Conservation (phyloP, 148 eudicot species). For the Vaccinium corymbosum region DNA sequence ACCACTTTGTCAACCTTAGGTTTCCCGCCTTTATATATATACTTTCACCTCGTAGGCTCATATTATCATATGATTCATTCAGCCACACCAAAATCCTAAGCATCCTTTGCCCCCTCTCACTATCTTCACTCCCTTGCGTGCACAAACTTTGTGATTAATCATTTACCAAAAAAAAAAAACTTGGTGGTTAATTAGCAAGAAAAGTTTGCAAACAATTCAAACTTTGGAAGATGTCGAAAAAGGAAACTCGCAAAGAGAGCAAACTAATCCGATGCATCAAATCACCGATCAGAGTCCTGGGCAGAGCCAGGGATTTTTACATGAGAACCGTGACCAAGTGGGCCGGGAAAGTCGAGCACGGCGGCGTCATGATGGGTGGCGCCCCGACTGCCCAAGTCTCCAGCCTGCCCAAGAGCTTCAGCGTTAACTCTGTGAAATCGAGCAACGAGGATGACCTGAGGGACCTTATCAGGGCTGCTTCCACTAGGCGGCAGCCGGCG, state of each 20-base stretch:
- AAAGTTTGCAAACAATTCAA: not conserved
- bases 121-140: not conserved
- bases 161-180: no score
- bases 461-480: conserved; percentile 35
- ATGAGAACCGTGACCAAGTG: conserved; percentile 26
- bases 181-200: not conserved
- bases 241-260: conserved; percentile 12
- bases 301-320: conserved; percentile 39
- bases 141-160: not conserved
- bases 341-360: conserved; percentile 27
- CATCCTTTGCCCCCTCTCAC: not conserved
- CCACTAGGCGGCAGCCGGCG: conserved; percentile 22
- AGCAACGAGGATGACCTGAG: conserved; percentile 25
- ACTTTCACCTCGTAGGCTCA: not conserved
- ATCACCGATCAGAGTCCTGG: conserved; percentile 28
- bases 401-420: conserved; percentile 38
- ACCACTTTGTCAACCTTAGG: no score
- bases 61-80: not conserved
- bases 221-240: conserved; percentile 13
- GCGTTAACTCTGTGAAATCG: conserved; percentile 18
- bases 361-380: conserved; percentile 19
- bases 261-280: conserved; percentile 22
- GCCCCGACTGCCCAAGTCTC: conserved; percentile 28
- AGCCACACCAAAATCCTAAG: not conserved
- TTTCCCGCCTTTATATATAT: not conserved